A percentile compares a stretch with the other conserved stretches of the same genome.
Conservation (phyloP, 768 basidiomycete species). For the Termitomyces sp. region DNA sequence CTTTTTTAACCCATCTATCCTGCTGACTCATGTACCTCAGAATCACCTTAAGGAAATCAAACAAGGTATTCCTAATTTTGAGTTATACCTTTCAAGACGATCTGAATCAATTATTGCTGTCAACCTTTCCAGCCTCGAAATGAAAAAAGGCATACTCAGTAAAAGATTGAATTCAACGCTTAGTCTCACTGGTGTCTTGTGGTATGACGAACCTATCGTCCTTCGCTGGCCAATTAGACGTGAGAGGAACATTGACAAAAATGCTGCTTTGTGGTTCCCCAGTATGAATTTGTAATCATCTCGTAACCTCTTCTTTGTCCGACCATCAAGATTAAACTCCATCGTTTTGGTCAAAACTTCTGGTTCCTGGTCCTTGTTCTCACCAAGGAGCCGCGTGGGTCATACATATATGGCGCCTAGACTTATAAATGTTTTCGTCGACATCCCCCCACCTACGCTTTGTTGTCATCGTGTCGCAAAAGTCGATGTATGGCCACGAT, state of each 20-base stretch:
- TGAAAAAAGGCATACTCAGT: not conserved
- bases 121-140: not conserved
- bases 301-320: not conserved
- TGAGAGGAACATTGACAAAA: not conserved
- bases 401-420: not conserved
- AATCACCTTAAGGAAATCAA: not conserved
- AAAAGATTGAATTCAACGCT: not conserved
- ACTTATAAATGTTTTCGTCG: not conserved
- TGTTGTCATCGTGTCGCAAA: not conserved
- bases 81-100: not conserved
- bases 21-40: not conserved
- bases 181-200: not conserved
- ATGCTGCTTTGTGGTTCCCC: not conserved
- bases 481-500: not conserved
- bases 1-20: not conserved
- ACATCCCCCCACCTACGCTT: not conserved
- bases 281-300: too few species aligned
- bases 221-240: not conserved
- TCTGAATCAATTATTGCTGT: too few species aligned
- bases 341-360: not conserved
- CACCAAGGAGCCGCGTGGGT: not conserved
- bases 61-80: not conserved
- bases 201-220: not conserved
- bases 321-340: not conserved
- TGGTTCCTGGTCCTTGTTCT: not conserved